Conservation (phyloP, 257 asterid genomes). For the Ehretia macrophylla region DNA sequence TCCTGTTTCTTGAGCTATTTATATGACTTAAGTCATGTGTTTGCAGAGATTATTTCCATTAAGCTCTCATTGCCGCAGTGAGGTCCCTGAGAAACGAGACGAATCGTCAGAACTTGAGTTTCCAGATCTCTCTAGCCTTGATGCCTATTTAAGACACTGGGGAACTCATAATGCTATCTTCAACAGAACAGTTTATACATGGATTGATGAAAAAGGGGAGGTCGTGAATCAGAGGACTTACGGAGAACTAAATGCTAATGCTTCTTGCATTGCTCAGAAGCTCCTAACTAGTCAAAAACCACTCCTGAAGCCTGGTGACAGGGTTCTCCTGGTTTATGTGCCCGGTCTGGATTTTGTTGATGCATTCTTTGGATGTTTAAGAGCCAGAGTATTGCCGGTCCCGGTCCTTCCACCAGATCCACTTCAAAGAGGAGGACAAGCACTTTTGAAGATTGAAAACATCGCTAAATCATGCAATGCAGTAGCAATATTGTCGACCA, state of each 20-base stretch:
- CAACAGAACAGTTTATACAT: constrained; percentile 60
- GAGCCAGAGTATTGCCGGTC: constrained; percentile 76
- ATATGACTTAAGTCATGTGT: constrained; percentile 8
- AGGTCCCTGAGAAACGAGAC: constrained; percentile 34
- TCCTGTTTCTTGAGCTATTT: not conserved
- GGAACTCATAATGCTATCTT: constrained; percentile 40
- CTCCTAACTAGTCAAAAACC: constrained; percentile 64
- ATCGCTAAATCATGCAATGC: constrained; percentile 64
- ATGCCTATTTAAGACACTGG: constrained; percentile 70
- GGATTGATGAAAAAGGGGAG: constrained; percentile 70
- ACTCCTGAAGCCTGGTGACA: constrained; percentile 54
- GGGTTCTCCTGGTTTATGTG: constrained; percentile 71
- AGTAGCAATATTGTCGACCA: constrained; percentile 65
- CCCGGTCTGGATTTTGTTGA: constrained; percentile 82
- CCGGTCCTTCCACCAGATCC: constrained; percentile 94
- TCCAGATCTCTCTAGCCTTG: constrained; percentile 59
- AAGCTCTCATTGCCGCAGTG: constrained; percentile 25
- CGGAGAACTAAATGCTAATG: constrained; percentile 59
- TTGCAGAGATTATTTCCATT: constrained; percentile 61
- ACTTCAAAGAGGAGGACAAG: constrained; percentile 86
- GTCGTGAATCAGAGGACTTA: constrained; percentile 43
- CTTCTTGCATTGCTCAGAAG: constrained; percentile 60
- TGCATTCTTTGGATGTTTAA: constrained; percentile 78
- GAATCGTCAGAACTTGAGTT: constrained; percentile 56
- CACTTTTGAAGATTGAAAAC: constrained; percentile 68